Evolutionary conservation across 2,329 filamentous ascomycete species (phyloP).

Genomic region (Trichoderma breve): DNA sequence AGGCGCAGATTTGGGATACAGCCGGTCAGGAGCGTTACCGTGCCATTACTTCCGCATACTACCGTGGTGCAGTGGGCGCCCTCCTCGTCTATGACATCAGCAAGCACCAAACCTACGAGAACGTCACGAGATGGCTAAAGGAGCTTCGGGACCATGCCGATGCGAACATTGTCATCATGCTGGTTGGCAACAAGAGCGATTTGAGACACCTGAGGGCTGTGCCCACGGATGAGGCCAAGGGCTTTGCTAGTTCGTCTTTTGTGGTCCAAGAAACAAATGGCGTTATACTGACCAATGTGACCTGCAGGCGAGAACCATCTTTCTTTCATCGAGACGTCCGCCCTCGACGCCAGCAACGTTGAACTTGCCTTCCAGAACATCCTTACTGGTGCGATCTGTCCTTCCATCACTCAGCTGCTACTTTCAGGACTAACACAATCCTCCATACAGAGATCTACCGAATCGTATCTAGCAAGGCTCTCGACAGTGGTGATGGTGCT

Average conservation of each 20-base stretch:
- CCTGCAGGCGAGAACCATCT: conserved; percentile 87
- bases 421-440: conserved; percentile 13
- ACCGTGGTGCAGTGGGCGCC: conserved; percentile 93
- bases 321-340: conserved; percentile 98
- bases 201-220: conserved; percentile 96
- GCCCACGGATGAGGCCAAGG: conserved; percentile 95
- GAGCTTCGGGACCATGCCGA: conserved; percentile 97
- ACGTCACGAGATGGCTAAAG: conserved; percentile 98
- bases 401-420: not conserved
- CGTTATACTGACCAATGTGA: conserved; percentile 20
- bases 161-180: conserved; percentile 99
- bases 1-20: conserved; percentile 99
- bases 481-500: conserved; percentile 82
- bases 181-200: conserved; percentile 99
- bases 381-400: conserved; percentile 71
- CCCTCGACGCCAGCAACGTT: conserved; percentile 97
- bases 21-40: conserved; percentile 98
- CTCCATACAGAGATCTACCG: conserved; percentile 84
- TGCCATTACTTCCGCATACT: conserved; percentile 98
- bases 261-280: not conserved
- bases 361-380: conserved; percentile 99
- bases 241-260: conserved; percentile 77
- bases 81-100: conserved; percentile 99
- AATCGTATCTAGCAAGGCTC: conserved; percentile 96
- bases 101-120: conserved; percentile 99